Evolutionary conservation across 768 basidiomycete genomes (phyloP).

Genomic region (Rhizopogon vesiculosus): DNA sequence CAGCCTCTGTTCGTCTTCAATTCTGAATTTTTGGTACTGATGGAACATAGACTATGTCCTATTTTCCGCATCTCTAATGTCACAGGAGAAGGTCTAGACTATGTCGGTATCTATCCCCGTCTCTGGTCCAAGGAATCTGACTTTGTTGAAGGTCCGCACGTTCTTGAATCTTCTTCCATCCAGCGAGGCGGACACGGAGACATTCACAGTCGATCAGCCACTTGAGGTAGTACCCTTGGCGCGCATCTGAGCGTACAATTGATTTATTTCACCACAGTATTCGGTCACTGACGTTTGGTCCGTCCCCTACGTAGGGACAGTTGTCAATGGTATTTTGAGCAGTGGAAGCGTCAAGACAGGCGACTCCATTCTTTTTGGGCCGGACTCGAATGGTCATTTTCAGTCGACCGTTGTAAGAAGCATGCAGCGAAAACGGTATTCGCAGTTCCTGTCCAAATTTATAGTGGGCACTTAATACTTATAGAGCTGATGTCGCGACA

Average conservation of each 20-base stretch:
- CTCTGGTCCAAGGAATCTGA: constrained; percentile 6
- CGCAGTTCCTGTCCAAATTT: constrained; percentile 2
- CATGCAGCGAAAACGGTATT: constrained; percentile 89
- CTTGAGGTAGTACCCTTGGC: constrained; percentile 54
- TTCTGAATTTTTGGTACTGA: constrained; percentile 2
- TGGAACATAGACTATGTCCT: constrained; percentile 65
- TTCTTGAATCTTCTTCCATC: constrained; percentile 91
- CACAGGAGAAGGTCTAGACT: constrained; percentile 86
- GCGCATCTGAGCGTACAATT: background rate
- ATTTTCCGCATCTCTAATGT: constrained; percentile 93
- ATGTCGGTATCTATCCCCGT: constrained; percentile 35
- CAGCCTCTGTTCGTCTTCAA: constrained; percentile 6
- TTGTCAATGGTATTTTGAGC: constrained; percentile 82
- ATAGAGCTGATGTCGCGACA: constrained; percentile 69
- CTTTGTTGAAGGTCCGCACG: constrained; percentile 57
- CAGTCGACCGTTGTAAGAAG: constrained; percentile 76
- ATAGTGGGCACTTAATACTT: constrained; percentile 2
- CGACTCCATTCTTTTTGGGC: constrained; percentile 81
- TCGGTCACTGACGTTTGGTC: constrained; percentile 87
- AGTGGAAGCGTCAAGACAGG: constrained; percentile 72
- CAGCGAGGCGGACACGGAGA: constrained; percentile 77
- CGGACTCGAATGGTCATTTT: constrained; percentile 90
- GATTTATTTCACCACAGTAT: constrained; percentile 42
- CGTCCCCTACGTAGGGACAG: constrained; percentile 81
- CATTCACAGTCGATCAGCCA: constrained; percentile 76